Base-by-base conservation (phyloP, 495 filamentous ascomycete species). In the Delitschia confertaspora region DNA sequence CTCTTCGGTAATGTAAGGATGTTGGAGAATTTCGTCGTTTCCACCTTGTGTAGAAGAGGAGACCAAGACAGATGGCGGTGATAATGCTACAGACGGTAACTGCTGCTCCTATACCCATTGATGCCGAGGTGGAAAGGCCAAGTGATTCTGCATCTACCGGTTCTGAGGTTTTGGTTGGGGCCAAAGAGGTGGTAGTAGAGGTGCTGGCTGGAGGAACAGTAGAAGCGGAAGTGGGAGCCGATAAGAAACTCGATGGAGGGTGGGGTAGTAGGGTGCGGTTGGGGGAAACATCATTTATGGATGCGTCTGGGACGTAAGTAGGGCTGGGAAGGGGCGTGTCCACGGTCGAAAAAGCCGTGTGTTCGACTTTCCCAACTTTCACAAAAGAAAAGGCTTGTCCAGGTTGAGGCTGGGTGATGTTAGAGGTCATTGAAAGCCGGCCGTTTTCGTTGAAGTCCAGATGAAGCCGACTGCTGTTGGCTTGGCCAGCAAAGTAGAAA, bases 101-200 rank as follows among this genome's bases (percentile, higher is more conserved):
- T 6, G 41, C 21, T 4, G 36, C 47, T 21, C 47, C 47, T 22
- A 45, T 29, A 14, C 40, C 47, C 23, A 39, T 43, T 10, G 41
- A 31, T 10, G 42, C 17, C 6, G 40, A 30, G 18, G 17, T 21
- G 4, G 47, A 51, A 4, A 40, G 34, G n/a, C 30, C n/a, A 11
- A 34, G 16, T 2, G 39, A 27, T 10, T 21, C n/a, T 3, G 10
- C 14, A 2, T n/a, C 22, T 14, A 23, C 6, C 8, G 33, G 9
- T 35, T 14, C 18, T 18, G 33, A 18, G 2, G 33, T 35, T 14
- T 27, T 41, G 36, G 30, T 16, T n/a, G 17, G 42, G 2, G 11
- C 18, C 4, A 38, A 32, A 2, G 37, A 16, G 16, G 44, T 24
- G 22, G 44, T 19, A 3, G 33, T 19, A 25, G 26, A 17, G 10